Percentiles rank a stretch among this genome's conserved stretches.
phyloP scores from a whole-genome alignment of 1,139 yeast species.

The Yamadazyma taylorii region DNA sequence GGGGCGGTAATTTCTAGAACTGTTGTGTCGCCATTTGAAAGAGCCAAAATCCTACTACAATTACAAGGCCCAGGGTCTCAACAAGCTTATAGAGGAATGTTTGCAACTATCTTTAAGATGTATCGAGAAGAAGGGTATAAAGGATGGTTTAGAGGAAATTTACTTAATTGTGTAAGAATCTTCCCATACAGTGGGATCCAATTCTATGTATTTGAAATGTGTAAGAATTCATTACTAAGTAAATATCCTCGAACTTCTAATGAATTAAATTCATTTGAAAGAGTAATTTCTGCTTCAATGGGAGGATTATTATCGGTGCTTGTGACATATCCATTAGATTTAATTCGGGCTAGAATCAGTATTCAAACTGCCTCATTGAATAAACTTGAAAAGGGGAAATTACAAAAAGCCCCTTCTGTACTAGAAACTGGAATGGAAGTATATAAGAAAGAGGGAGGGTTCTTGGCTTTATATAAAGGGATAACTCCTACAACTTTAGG shows the following conservation, averaged over 20 bases:
- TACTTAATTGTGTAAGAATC: slow-evolving; percentile 83
- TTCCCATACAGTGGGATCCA: slow-evolving; percentile 96
- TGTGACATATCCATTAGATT: slow-evolving; percentile 88
- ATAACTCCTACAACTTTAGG: slow-evolving; percentile 86
- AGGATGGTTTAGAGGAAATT: slow-evolving; percentile 89
- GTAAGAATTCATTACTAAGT: slow-evolving; percentile 49
- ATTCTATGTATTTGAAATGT: slow-evolving; percentile 78
- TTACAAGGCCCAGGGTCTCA: slow-evolving; percentile 74
- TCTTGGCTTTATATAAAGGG: slow-evolving; percentile 78
- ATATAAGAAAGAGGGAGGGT: slow-evolving; percentile 77
- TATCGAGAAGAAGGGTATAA: slow-evolving; percentile 87
- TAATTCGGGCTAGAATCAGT: slow-evolving; percentile 85
- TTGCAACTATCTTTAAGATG: slow-evolving; percentile 73
- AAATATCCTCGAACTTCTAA: slow-evolving; percentile 25
- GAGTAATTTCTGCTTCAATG: slow-evolving; percentile 73
- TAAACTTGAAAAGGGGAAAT: slow-evolving; percentile 46
- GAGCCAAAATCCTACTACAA: slow-evolving; percentile 90
- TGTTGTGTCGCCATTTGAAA: slow-evolving; percentile 90
- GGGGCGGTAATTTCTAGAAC: slow-evolving; percentile 87
- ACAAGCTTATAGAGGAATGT: slow-evolving; percentile 69
- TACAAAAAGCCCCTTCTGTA: slow-evolving; percentile 66
- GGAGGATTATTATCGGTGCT: slow-evolving; percentile 83
- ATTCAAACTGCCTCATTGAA: slow-evolving; percentile 82
- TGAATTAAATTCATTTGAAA: slow-evolving; percentile 48
- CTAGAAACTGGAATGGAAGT: slow-evolving; percentile 56